Evolutionary conservation across 805 yeast species (phyloP).

Genomic region (Sugiyamaella floridensis): DNA sequence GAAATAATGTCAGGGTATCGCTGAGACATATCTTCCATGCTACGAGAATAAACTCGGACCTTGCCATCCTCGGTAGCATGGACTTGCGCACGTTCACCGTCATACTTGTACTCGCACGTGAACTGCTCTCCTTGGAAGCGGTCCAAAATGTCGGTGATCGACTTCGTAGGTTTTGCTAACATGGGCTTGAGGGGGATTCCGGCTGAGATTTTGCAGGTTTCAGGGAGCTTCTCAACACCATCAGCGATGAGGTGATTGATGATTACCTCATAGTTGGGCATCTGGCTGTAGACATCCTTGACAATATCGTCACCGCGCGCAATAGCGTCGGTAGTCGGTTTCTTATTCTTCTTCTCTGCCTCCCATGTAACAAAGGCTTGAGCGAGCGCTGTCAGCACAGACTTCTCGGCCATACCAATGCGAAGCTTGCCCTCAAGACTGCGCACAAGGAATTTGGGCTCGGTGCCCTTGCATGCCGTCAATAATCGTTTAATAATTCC

Average conservation of each 20-base stretch:
- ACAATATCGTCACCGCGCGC: constrained; percentile 68
- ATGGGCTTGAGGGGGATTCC: constrained; percentile 96
- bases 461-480: constrained; percentile 76
- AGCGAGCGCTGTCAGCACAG: constrained; percentile 76
- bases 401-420: constrained; percentile 90
- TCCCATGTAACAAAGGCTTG: constrained; percentile 74
- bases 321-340: constrained; percentile 38
- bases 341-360: constrained; percentile 26
- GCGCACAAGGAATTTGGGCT: constrained; percentile 85
- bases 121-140: constrained; percentile 77
- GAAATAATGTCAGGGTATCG: constrained; percentile 85
- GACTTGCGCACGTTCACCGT: constrained; percentile 96
- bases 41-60: constrained; percentile 79
- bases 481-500: constrained; percentile 74
- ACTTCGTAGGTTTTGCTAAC: constrained; percentile 96
- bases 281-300: constrained; percentile 79
- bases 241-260: constrained; percentile 56
- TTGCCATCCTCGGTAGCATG: constrained; percentile 61
- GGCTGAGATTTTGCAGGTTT: constrained; percentile 70
- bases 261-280: constrained; percentile 82
- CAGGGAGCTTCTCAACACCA: constrained; percentile 61
- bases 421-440: constrained; percentile 89
- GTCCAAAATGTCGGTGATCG: constrained; percentile 86
- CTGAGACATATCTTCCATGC: constrained; percentile 95
- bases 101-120: constrained; percentile 95